These are phyloP conservation scores for Dictyostelium citrinum DNA, from an alignment of 78 protist genomes.

Conservation along the genomic window DNA sequence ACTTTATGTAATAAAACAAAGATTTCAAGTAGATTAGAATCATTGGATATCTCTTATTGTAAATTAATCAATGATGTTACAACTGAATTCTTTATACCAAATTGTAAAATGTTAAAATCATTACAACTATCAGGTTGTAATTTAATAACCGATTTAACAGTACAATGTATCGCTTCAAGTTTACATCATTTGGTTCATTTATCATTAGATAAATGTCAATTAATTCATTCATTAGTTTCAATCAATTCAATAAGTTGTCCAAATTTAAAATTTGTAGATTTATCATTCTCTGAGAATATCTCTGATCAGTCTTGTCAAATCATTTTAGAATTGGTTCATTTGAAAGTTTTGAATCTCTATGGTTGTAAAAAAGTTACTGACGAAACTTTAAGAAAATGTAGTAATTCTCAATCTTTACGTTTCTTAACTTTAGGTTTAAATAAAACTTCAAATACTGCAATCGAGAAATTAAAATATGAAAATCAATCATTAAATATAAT, in stretches of 20 bases:
- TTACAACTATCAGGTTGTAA: slow-evolving; percentile 46
- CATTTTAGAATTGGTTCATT: not conserved
- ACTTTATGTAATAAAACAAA: not conserved
- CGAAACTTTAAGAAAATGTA: slow-evolving; percentile 31
- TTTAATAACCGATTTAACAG: slow-evolving; percentile 22
- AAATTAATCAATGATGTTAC: slow-evolving; percentile 24
- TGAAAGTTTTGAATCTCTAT: slow-evolving; percentile 20
- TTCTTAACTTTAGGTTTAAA: slow-evolving; percentile 22
- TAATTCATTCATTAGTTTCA: not conserved
- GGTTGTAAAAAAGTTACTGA: slow-evolving; percentile 67
- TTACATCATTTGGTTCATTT: not conserved
- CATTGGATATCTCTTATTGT: slow-evolving; percentile 19
- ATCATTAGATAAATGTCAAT: slow-evolving; percentile 15
- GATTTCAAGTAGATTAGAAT: not conserved
- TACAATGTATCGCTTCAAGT: not conserved
- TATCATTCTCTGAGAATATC: slow-evolving; percentile 40
- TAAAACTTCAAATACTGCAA: slow-evolving; percentile 22
- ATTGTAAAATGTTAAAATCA: not conserved
- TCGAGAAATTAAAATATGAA: not conserved
- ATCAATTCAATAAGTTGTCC: not conserved
- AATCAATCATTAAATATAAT: not conserved
- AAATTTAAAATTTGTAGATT: slow-evolving; percentile 1
- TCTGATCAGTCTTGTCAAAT: slow-evolving; percentile 23
- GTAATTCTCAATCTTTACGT: not conserved
- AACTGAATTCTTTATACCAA: not conserved